Conservation (phyloP, 768 basidiomycete species). For the Termitomyces sp. region DNA sequence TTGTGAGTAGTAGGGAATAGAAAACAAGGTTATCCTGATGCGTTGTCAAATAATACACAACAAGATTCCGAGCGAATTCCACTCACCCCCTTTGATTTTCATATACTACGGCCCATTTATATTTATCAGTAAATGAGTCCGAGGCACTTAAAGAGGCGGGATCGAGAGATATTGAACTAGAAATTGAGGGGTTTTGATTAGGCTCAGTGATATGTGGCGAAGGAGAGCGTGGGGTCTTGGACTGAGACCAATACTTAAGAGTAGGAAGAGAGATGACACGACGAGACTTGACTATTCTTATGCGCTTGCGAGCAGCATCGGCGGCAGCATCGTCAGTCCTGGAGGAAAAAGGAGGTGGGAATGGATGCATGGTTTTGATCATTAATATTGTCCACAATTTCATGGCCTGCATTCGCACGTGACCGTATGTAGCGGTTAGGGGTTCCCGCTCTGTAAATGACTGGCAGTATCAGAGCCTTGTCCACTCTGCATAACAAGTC, state of each 20-base stretch:
- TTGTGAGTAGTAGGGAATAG: constrained; percentile 65
- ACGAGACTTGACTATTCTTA: constrained; percentile 28
- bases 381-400: too few species aligned
- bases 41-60: not conserved
- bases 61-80: not conserved
- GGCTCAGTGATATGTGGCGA: not conserved
- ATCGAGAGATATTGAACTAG: constrained; percentile 10
- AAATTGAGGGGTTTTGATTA: not conserved
- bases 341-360: constrained; percentile 32
- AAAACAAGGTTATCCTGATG: constrained; percentile 58
- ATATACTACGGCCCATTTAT: constrained; percentile 73
- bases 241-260: constrained; percentile 14
- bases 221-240: not conserved
- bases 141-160: constrained; percentile 12
- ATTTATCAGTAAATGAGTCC: constrained; percentile 41
- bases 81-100: constrained; percentile 81
- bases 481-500: too few species aligned
- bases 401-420: too few species aligned
- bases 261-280: constrained; percentile 27
- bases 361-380: not conserved
- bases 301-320: constrained; percentile 41
- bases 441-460: too few species aligned
- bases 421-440: too few species aligned
- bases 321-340: constrained; percentile 36
- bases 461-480: too few species aligned